Evolutionary conservation across 108 stramenopile genomes (phyloP), one percentile per base, ranked within the genome.

Genomic region (Cyclotella baltica): DNA sequence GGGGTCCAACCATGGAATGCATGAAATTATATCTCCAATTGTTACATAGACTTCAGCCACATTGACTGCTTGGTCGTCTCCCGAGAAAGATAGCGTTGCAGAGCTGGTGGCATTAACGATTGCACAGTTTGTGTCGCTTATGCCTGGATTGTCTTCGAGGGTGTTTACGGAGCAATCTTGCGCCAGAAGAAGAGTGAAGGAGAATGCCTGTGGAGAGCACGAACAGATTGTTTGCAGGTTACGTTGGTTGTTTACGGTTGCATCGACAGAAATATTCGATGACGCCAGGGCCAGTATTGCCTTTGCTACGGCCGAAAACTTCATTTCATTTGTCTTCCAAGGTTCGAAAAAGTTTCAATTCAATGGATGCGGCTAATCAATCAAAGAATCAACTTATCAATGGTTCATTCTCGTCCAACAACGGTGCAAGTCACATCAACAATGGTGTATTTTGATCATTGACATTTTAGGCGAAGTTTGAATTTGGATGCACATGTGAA

Each of bases 1-100:
- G 20, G 63, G 63, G 43, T 25, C 38, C 0, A 71, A 30, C 63
- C 63, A 64, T 8, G 63, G 63, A 64, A 64, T 64, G 63, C 63
- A 64, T 23, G 37, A n/a, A 23, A 64, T 9, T 10, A 64, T 64
- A 37, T 64, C 63, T 25, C 46, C 38, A 23, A 64, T 25, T 23
- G 38, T 2, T 23, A 40, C 63, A 23, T 16, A 11, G 10, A 57
- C 40, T 3, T 6, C n/a, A 46, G 38, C 70, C 15, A 71, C 37
- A 37, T 13, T 38, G 22, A 64, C 46, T 3, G 29, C 34, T 58
- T 40, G 19, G n/a, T 52, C 38, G 25, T 40, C 38, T 40, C n/a
- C 35, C 19, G 25, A 15, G 15, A 35, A 9, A 29, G 30, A 30
- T 8, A 67, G 3, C 18, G 48, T 30, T 31, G 56, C 15, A 59